Conservation (phyloP, 177 flowering plant species). For the Tripterygium wilfordii region DNA sequence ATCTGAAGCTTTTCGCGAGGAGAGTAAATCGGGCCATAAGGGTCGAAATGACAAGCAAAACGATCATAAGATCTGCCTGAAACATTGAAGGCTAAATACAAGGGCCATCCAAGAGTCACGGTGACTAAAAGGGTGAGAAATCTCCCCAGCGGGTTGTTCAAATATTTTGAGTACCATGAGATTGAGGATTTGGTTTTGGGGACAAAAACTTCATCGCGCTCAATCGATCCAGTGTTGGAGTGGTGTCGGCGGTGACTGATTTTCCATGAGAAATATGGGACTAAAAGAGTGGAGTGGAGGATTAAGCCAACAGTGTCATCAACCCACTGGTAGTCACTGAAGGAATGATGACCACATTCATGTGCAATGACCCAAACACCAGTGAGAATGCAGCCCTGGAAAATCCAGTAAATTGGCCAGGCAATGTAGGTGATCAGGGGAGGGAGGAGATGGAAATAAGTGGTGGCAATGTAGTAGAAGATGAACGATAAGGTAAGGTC, state of each 20-base stretch:
- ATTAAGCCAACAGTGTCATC: constrained; percentile 27
- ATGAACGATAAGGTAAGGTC: constrained; percentile 19
- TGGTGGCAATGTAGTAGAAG: constrained; percentile 26
- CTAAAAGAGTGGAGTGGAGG: constrained; percentile 27
- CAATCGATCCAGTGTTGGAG: constrained; percentile 31
- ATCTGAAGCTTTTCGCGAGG: constrained; percentile 27
- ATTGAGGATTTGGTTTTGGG: constrained; percentile 25
- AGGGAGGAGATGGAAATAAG: constrained; percentile 16
- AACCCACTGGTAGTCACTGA: constrained; percentile 25
- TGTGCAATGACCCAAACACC: constrained; percentile 39
- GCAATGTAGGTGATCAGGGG: constrained; percentile 13
- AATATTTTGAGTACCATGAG: constrained; percentile 20
- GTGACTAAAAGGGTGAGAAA: constrained; percentile 13
- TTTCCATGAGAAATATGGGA: constrained; percentile 37
- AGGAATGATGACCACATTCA: constrained; percentile 38
- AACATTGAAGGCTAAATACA: constrained; percentile 31
- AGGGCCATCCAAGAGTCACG: constrained; percentile 32
- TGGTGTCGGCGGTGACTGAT: constrained; percentile 40
- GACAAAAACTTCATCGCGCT: constrained; percentile 35
- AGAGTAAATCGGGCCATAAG: constrained; percentile 29
- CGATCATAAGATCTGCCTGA: constrained; percentile 32
- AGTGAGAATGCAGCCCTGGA: constrained; percentile 25
- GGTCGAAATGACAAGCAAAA: constrained; percentile 36
- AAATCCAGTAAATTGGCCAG: constrained; percentile 30
- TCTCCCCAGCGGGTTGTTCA: constrained; percentile 34